Evolutionary conservation across 768 basidiomycete genomes (phyloP), one percentile per base, ranked within the genome.

Genomic region (Mycena metata): DNA sequence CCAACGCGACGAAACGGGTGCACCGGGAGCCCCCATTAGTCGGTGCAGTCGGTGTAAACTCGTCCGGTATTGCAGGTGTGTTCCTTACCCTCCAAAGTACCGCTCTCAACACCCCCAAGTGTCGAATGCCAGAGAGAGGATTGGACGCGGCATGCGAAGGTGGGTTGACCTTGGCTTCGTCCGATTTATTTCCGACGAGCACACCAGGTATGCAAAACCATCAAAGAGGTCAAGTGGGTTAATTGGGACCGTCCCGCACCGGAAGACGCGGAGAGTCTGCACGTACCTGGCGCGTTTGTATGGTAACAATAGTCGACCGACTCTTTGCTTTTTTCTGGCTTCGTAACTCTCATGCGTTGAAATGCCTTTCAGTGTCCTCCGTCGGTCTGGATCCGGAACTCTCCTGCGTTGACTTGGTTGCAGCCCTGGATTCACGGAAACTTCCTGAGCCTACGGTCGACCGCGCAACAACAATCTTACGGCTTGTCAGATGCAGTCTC

Each of bases 71-170:
- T 70, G 64, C 69, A 69, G 69, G 69, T 61, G n/a, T 1, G 52
- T 51, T 33, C 11, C 15, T 17, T 23, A 9, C 12, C 36, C 39
- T 17, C 7, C 19, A 1, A 5, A 2, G 7, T 24, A 23, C 23
- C 13, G 30, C 39, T 54, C 24, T 50, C 11, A 7, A 35, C 39
- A 9, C 23, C n/a, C 41, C 9, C 21, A 42, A 70, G 69, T n/a
- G 61, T 50, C 13, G 36, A 58, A 60, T 70, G 69, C 30, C 69
- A 70, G 26, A 67, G 55, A 9, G 64, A 67, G 36, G 69, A 70
- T 63, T 70, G 69, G 69, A 9, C 65, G 15, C 55, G 65, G 36
- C 69, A 70, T 45, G 57, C 65, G 5, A 70, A 67, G 65, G 60
- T 67, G 33, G 8, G 67, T 66, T 33, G 30, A n/a, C 56, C 1